Evolutionary conservation across 495 filamentous ascomycete genomes (phyloP), one percentile per base, ranked within the genome.

Genomic region (Lindgomyces ingoldianus): DNA sequence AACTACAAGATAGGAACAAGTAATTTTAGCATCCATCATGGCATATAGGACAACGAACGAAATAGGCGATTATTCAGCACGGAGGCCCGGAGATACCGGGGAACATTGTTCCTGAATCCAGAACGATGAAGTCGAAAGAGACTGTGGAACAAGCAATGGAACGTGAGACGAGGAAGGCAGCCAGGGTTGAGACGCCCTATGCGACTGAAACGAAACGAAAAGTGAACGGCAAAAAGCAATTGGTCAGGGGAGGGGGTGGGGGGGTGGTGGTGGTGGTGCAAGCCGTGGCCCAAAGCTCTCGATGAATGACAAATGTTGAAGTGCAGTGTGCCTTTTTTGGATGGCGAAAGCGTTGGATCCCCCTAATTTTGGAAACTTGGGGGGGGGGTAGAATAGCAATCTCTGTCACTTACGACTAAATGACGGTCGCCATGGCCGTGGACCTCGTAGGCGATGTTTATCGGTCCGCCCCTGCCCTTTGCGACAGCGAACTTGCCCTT

Each of bases 401-500:
- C n/a, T n/a, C 54, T 27, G 11, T 21, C 14, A 81, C 87, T 52
- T 81, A 93, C 90, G 61, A 93, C 78, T 44, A 94, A 73, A 68
- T 87, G 85, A 26, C 82, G 76, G 11, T 85, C 82, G 0, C 91
- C 91, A 25, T 80, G 78, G 44, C 91, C 91, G 77, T 96, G 91
- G 30, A 92, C 80, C 70, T 95, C 89, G 77, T 86, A 92, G 47
- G 82, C 78, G 52, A 93, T 85, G 10, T 88, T 81, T 53, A 91
- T 74, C 0, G 89, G 89, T 0, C 89, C 88, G 21, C 88, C 88
- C 65, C 89, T 77, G 29, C 78, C 81, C 11, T 77, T 73, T 3
- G 86, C 89, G 36, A 91, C 88, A 1, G 81, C 71, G n/a, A 81
- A 64, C 52, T 79, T 78, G 16, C 85, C 89, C 29, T 81, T 78